Conservation (phyloP, 2,329 filamentous ascomycete species). For the Colletotrichum lini region DNA sequence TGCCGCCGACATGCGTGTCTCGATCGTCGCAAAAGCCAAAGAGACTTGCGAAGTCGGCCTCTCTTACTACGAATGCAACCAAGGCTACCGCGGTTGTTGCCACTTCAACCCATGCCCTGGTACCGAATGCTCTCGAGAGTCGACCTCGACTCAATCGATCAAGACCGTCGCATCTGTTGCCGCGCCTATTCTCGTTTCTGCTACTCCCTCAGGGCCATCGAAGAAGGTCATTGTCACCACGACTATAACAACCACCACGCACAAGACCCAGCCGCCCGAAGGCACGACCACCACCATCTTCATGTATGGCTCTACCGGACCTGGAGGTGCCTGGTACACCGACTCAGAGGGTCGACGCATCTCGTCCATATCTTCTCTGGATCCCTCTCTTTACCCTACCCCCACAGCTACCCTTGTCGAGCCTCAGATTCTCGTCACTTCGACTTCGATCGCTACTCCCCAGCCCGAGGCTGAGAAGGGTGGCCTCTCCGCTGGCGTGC, state of each 20-base stretch:
- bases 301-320: not conserved
- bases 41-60: constrained; percentile 30
- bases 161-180: constrained; percentile 34
- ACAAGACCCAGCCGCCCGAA: not conserved
- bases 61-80: constrained; percentile 55
- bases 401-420: not conserved
- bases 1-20: constrained; percentile 27
- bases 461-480: not conserved
- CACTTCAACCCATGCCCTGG: constrained; percentile 58
- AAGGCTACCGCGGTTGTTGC: constrained; percentile 62
- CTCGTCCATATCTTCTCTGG: not conserved
- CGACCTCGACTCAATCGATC: not conserved
- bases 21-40: constrained; percentile 3
- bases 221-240: not conserved
- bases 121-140: constrained; percentile 49
- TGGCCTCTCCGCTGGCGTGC: constrained; percentile 13
- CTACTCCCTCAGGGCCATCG: not conserved
- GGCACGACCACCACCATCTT: constrained; percentile 17
- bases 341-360: constrained; percentile 6
- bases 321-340: constrained; percentile 28
- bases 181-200: constrained; percentile 25
- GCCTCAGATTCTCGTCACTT: not conserved
- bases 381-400: not conserved
- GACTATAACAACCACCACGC: not conserved
- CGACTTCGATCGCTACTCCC: constrained; percentile 17